Percentiles rank a stretch among this genome's conserved stretches.
These are phyloP conservation scores for Dissophora globulifera DNA, from an alignment of 192 early-diverging fungal genomes.

Conservation along the genomic window DNA sequence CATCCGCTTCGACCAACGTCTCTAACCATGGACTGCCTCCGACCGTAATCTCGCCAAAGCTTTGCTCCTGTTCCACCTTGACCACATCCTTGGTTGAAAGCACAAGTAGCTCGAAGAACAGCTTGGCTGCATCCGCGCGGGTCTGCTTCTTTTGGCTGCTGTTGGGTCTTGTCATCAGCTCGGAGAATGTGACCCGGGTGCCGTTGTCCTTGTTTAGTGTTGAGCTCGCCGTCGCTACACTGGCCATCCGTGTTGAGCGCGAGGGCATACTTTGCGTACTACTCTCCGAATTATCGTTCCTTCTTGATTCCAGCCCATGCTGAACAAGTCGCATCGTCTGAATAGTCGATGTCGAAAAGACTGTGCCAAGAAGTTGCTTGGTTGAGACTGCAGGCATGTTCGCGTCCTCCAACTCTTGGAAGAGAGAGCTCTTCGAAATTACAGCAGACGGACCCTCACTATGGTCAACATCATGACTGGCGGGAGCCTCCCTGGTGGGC, in stretches of 20 bases:
- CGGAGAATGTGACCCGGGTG: constrained; percentile 27
- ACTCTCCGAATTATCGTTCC: constrained; percentile 14
- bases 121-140: constrained; percentile 76
- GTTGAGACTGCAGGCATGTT: constrained; percentile 7
- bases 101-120: constrained; percentile 95
- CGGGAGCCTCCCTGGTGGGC: constrained; percentile 51
- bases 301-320: constrained; percentile 53
- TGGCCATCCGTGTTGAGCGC: constrained; percentile 31
- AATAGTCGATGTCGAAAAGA: constrained; percentile 69
- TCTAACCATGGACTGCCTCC: constrained; percentile 56
- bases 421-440: constrained; percentile 15
- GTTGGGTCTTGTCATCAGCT: constrained; percentile 27
- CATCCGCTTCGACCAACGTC: constrained; percentile 37
- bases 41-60: constrained; percentile 89
- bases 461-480: neutral
- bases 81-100: constrained; percentile 89
- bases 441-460: neutral
- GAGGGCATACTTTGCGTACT: neutral
- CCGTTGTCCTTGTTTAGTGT: constrained; percentile 23
- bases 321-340: constrained; percentile 71
- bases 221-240: constrained; percentile 32
- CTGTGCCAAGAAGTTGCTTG: constrained; percentile 43
- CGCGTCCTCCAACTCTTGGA: constrained; percentile 25
- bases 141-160: constrained; percentile 53
- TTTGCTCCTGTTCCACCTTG: constrained; percentile 77